A percentile compares a stretch with the other conserved stretches of the same genome.
phyloP scores from a whole-genome alignment of 2,329 filamentous ascomycete genomes.

The Cryphonectria nitschkei region DNA sequence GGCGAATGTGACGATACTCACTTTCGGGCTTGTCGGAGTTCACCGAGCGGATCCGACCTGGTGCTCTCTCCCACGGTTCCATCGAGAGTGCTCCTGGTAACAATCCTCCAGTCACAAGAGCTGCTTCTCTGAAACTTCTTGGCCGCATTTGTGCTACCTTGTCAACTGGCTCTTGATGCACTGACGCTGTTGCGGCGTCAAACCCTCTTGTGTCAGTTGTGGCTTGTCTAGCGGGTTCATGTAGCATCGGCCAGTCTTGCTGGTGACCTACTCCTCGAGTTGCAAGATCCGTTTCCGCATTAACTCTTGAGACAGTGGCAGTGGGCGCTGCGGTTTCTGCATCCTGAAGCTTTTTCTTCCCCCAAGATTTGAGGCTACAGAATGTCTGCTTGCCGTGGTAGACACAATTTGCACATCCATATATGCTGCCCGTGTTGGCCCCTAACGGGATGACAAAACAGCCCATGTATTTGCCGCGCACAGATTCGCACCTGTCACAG shows the following conservation, averaged over 20 bases:
- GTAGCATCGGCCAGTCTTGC: no score
- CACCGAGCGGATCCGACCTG: not conserved
- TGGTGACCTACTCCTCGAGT: not conserved
- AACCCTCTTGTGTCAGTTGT: not conserved
- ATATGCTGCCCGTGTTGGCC: not conserved
- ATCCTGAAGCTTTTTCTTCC: not conserved
- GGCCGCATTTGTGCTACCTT: not conserved
- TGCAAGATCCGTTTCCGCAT: not conserved
- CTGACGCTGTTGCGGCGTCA: not conserved
- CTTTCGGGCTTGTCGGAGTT: not conserved
- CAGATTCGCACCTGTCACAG: slow-evolving; percentile 10
- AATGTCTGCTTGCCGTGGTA: slow-evolving; percentile 21
- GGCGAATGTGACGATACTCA: not conserved
- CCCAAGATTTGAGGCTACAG: slow-evolving; percentile 17
- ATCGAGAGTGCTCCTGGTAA: not conserved
- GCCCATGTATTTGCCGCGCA: slow-evolving; percentile 9
- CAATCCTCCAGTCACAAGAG: not conserved
- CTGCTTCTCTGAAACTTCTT: no score
- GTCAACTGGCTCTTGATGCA: not conserved
- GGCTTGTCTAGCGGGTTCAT: not conserved
- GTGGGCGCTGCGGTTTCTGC: not conserved
- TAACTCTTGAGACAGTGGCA: not conserved
- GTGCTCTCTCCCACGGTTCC: slow-evolving; percentile 13
- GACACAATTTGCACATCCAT: slow-evolving; percentile 22
- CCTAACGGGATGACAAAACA: slow-evolving; percentile 11